These are phyloP conservation scores for Serendipita vermifera DNA, from an alignment of 768 basidiomycete genomes.

Conservation along the genomic window DNA sequence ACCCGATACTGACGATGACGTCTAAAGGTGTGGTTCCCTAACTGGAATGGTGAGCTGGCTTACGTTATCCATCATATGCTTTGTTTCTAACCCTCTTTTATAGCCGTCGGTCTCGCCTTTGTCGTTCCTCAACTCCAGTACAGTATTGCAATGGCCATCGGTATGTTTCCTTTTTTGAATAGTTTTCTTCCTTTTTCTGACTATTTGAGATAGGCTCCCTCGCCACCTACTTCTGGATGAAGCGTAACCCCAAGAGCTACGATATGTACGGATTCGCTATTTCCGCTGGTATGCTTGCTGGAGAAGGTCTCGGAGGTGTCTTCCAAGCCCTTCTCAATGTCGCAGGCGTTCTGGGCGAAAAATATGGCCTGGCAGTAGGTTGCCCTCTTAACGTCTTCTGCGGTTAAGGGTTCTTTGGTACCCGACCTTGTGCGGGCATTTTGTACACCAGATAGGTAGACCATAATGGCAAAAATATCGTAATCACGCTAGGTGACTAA, in stretches of 20 bases:
- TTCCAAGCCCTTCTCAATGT: slow-evolving; percentile 44
- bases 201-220: slow-evolving; percentile 29
- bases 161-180: not conserved
- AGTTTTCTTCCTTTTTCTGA: not conserved
- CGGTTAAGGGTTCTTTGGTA: slow-evolving; percentile 33
- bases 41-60: slow-evolving; percentile 36
- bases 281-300: slow-evolving; percentile 42
- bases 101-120: slow-evolving; percentile 34
- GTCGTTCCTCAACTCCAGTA: slow-evolving; percentile 41
- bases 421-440: too few relatives aligned
- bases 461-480: too few relatives aligned
- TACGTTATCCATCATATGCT: slow-evolving; percentile 15
- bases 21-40: slow-evolving; percentile 39
- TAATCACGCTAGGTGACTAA: too few relatives aligned
- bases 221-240: slow-evolving; percentile 38
- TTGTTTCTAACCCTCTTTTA: not conserved
- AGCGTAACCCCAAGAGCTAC: slow-evolving; percentile 30
- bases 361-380: slow-evolving; percentile 38
- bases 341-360: slow-evolving; percentile 34
- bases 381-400: slow-evolving; percentile 43
- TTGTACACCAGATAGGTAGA: too few relatives aligned
- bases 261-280: slow-evolving; percentile 50
- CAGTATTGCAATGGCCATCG: slow-evolving; percentile 33
- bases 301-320: slow-evolving; percentile 50
- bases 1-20: too few relatives aligned